Conservation (phyloP, 2,329 filamentous ascomycete genomes). For the Sclerotinia nivalis region DNA sequence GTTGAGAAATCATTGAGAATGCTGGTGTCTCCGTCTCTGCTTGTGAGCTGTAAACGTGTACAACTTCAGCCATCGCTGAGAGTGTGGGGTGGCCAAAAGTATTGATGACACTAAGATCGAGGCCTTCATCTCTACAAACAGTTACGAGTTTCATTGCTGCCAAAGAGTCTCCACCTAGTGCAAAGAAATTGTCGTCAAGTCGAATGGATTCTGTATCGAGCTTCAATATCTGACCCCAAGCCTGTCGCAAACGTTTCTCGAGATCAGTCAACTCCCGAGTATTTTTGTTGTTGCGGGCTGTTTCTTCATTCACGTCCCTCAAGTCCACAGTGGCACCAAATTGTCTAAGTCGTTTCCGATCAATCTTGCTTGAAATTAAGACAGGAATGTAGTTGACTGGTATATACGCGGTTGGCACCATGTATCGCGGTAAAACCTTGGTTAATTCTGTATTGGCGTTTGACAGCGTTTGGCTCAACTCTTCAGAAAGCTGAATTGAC, state of each 20-base stretch:
- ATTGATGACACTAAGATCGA: constrained; percentile 46
- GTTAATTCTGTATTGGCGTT: constrained; percentile 29
- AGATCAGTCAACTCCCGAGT: constrained; percentile 13
- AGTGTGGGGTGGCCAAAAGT: constrained; percentile 48
- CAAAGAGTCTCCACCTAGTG: constrained; percentile 43
- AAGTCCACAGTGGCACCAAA: constrained; percentile 21
- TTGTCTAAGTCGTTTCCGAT: constrained; percentile 43
- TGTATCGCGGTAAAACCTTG: constrained; percentile 42
- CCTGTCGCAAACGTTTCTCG: constrained; percentile 25
- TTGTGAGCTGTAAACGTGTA: constrained; percentile 22
- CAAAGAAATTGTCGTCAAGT: constrained; percentile 44
- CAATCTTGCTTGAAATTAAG: constrained; percentile 41
- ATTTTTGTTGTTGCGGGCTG: background rate
- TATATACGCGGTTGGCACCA: constrained; percentile 42
- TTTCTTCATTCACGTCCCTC: constrained; percentile 10
- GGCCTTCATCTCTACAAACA: constrained; percentile 36
- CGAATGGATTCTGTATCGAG: constrained; percentile 28
- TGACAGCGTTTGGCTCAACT: constrained; percentile 10
- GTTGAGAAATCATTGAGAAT: constrained; percentile 36
- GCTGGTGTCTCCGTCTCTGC: constrained; percentile 24
- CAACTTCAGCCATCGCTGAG: constrained; percentile 47
- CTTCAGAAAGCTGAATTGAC: constrained; percentile 12
- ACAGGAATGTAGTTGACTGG: constrained; percentile 40
- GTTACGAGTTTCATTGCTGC: constrained; percentile 50
- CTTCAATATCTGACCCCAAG: constrained; percentile 30